Evolutionary conservation across 805 yeast species (phyloP).

Genomic region (Saturnispora mendoncae): DNA sequence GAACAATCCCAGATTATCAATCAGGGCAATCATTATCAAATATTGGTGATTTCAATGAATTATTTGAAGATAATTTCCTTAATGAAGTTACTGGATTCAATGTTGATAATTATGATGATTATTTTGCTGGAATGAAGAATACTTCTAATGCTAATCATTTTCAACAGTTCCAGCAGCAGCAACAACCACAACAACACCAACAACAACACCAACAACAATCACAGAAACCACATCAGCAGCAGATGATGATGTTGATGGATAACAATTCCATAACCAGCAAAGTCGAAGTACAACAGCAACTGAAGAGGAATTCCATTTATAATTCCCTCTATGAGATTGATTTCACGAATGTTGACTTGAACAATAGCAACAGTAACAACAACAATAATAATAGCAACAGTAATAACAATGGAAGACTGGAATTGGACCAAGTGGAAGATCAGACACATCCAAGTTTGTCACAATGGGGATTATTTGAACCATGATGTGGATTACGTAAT

Average conservation of each 20-base stretch:
- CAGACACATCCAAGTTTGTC: background rate
- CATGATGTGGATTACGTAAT: background rate
- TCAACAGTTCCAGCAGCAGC: background rate
- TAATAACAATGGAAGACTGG: background rate
- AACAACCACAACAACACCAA: background rate
- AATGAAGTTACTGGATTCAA: conserved; percentile 26
- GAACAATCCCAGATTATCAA: background rate
- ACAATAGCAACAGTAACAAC: conserved; percentile 12
- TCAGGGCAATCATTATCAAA: background rate
- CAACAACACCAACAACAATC: background rate
- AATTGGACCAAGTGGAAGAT: background rate
- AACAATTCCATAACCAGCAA: background rate
- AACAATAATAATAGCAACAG: conserved; percentile 10
- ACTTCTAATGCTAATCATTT: background rate
- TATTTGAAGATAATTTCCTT: conserved; percentile 28
- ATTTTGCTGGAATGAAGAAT: conserved; percentile 2
- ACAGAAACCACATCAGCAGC: background rate
- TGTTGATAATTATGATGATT: conserved; percentile 14
- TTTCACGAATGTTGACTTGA: conserved; percentile 31
- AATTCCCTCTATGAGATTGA: conserved; percentile 32
- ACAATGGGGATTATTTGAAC: conserved; percentile 9
- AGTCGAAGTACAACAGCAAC: background rate
- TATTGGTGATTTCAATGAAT: conserved; percentile 16
- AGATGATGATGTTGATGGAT: background rate
- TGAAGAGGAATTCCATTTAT: conserved; percentile 16